Base-by-base conservation (phyloP, 2,329 filamentous ascomycete genomes). In the Xylariaceae sp. region DNA sequence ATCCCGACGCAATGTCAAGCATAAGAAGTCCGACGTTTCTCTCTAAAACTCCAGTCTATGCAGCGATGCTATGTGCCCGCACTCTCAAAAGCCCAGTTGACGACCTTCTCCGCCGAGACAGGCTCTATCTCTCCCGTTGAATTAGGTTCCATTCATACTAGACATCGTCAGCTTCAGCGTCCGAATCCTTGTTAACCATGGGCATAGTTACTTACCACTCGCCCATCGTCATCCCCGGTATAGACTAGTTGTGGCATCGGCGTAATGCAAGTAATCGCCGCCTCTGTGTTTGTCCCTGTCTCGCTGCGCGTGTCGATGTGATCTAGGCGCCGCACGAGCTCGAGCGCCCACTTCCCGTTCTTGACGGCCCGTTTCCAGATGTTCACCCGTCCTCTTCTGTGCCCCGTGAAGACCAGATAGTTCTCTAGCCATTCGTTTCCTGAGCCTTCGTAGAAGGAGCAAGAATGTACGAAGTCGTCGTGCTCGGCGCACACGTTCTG, bases 371-470 rank as follows among this genome's bases (percentile, higher is more conserved):
- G 82, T 48, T 79, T 78, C 85, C 88, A 89, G 19, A 90, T 86
- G 67, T 96, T 96, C 32, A 96, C 93, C 14, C 92, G 81, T 0
- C 95, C 95, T 49, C 87, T 81, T 61, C 85, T 81, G 70, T 98
- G 95, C 0, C 95, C 95, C 0, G 93, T 98, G 62, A 99, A 93
- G 40, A 98, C 78, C 43, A 99, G 79, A 58, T 89, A 88, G 52
- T 89, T 88, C 74, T 96, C 91, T 2, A 96, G 80, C 91, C 93
- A 98, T 74, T 98, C 95, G 65, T 92, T 95, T 2, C 88, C 89
- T 0, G 87, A 83, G 0, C 93, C 93, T 71, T 98, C 93, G 74
- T 98, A 98, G 72, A 96, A 96, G 2, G 93, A 90, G 61, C 92
- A 95, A 1, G 89, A 87, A 47, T 90, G 81, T 2, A 97, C 86